Evolutionary conservation across 352 stramenopile genomes (phyloP), one percentile per base, ranked within the genome.

Genomic region (Phytophthora boehmeriae): DNA sequence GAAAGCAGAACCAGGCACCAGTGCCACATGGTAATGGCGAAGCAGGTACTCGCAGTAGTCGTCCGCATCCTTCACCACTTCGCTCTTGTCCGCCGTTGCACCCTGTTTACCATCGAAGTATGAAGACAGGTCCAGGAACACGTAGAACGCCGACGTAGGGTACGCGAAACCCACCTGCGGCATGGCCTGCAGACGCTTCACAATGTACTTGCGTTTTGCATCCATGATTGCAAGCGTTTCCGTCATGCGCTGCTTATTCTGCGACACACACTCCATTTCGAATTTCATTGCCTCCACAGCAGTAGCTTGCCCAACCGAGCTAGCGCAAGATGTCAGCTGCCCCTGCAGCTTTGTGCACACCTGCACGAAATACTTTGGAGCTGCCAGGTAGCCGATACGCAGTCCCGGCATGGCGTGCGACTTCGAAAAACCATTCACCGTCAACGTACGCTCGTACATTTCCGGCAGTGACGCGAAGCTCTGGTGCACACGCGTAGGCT

Each of bases 371-470:
- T 80, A 80, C 57, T 80, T 80, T 2, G 85, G 81, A 0, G 75
- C 80, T 14, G 86, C 95, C 44, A 98, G 58, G 79, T 98, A 98
- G 20, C 96, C 97, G 28, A 99, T 81, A 53, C 96, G 79, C 32
- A 98, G 92, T 30, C 97, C 97, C 4, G 96, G 98, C 97, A 99
- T 99, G 30, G 96, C 96, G 67, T 98, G 91, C 27, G 89, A 92
- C 82, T 99, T 99, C 49, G 90, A 98, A 61, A 99, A 99, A 2
- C 97, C 96, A 67, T 99, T 99, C 25, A 99, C 72, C 17, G 96
- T 89, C 32, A 98, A 75, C 39, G 95, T 99, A 19, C 95, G 80
- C 42, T 91, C 66, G 65, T 92, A 96, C 89, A 99, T 97, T 42
- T 65, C 80, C 1, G 82, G 80, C 17, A 92, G 63, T 16, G 72